These are phyloP conservation scores for Rhamnella rubrinervis DNA, from an alignment of 331 rosid species.

Conservation along the genomic window DNA sequence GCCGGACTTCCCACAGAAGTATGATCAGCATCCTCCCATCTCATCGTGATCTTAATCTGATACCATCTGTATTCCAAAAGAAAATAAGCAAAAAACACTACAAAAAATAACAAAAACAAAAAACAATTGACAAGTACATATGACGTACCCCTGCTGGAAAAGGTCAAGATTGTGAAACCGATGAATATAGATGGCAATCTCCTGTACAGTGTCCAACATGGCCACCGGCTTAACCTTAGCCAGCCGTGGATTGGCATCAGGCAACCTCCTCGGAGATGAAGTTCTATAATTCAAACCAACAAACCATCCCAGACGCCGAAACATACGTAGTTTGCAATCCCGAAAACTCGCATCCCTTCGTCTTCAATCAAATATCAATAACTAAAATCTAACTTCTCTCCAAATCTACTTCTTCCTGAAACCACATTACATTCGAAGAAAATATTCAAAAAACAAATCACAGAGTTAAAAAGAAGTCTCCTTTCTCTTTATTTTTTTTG, in stretches of 20 bases:
- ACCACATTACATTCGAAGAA: conserved; percentile 14
- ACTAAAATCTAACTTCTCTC: conserved; percentile 1
- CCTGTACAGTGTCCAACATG: conserved; percentile 73
- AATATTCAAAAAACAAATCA: conserved; percentile 7
- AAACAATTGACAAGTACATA: background rate
- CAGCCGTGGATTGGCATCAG: conserved; percentile 55
- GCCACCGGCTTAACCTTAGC: conserved; percentile 53
- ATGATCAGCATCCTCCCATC: conserved; percentile 74
- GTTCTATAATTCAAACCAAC: conserved; percentile 39
- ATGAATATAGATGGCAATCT: conserved; percentile 83
- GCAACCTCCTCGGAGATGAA: conserved; percentile 38
- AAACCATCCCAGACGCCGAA: conserved; percentile 46
- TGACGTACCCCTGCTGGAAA: conserved; percentile 73
- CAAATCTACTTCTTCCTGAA: conserved; percentile 15
- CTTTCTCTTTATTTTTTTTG: too few species aligned
- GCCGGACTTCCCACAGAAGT: conserved; percentile 71
- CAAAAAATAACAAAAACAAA: background rate
- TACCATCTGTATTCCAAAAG: conserved; percentile 59
- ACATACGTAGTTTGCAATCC: conserved; percentile 31
- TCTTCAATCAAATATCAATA: conserved; percentile 13
- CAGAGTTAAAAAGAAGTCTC: background rate
- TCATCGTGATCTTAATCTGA: conserved; percentile 70
- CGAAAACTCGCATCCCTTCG: background rate
- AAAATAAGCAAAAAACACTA: background rate
- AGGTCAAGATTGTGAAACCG: conserved; percentile 99